These are phyloP conservation scores for Fraxinus xanthoxyloides DNA, from an alignment of 305 asterid genomes.

Conservation along the genomic window DNA sequence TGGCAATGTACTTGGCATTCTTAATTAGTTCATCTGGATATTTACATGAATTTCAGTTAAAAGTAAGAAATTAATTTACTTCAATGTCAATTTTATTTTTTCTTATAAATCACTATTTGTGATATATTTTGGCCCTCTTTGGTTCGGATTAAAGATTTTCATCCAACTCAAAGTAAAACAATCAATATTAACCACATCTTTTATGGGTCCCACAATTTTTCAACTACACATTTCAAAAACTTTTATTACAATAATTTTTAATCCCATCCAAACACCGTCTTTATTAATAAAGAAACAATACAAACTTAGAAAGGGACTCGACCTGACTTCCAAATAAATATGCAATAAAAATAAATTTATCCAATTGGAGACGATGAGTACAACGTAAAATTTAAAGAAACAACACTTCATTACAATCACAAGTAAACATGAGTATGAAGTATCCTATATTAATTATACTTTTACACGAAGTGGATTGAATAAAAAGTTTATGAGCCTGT, in stretches of 20 bases:
- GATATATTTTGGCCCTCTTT: too few relatives aligned
- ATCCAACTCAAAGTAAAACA: too few relatives aligned
- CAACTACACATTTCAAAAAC: too few relatives aligned
- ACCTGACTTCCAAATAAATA: background rate
- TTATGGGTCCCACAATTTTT: too few relatives aligned
- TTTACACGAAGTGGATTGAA: background rate
- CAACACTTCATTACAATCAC: background rate
- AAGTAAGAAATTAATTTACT: background rate
- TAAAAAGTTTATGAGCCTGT: background rate
- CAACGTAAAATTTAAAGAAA: background rate
- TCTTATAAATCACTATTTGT: background rate
- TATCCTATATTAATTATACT: background rate
- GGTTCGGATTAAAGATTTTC: too few relatives aligned
- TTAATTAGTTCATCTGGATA: conserved; percentile 69
- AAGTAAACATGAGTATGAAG: background rate
- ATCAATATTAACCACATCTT: too few relatives aligned
- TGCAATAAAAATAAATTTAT: too few relatives aligned
- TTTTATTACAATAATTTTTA: too few relatives aligned
- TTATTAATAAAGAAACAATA: background rate
- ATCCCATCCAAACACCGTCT: too few relatives aligned
- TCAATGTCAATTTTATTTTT: background rate
- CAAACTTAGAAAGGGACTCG: background rate
- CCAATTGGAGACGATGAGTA: background rate
- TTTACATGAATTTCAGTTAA: background rate
- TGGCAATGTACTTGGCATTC: conserved; percentile 79